These are phyloP conservation scores for Colletotrichum zoysiae DNA, from an alignment of 2,329 filamentous ascomycete species.

Conservation along the genomic window DNA sequence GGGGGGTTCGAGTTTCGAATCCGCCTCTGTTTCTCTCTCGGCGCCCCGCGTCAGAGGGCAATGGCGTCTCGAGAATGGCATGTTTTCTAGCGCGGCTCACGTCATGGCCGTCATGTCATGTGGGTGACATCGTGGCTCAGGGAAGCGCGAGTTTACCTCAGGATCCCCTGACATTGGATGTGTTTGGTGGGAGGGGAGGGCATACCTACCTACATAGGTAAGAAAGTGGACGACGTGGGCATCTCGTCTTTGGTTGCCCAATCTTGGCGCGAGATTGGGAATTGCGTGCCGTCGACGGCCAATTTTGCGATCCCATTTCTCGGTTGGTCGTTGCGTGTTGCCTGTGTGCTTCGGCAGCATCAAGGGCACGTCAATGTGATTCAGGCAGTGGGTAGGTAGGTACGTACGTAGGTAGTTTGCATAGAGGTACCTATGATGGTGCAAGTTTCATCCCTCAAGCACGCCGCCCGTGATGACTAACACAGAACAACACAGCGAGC, in stretches of 20 bases:
- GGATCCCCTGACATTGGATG: constrained; percentile 18
- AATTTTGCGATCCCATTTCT: not conserved
- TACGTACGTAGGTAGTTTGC: too few relatives aligned
- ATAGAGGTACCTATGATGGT: not conserved
- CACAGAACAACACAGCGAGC: not conserved
- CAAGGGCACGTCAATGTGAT: not conserved
- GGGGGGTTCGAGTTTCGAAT: not conserved
- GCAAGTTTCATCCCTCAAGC: not conserved
- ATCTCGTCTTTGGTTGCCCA: constrained; percentile 31
- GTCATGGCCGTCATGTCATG: constrained; percentile 26
- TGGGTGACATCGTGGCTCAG: not conserved
- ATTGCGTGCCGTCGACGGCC: constrained; percentile 11
- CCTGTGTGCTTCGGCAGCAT: not conserved
- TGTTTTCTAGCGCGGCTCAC: constrained; percentile 39
- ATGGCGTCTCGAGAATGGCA: constrained; percentile 18
- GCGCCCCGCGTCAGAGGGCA: constrained; percentile 15
- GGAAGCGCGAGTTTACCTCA: constrained; percentile 13
- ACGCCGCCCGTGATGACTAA: not conserved
- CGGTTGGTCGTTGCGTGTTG: not conserved
- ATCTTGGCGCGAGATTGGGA: constrained; percentile 36
- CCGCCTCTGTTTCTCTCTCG: not conserved
- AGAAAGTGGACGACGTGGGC: not conserved
- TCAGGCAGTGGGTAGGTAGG: not conserved
- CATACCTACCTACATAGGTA: not conserved
- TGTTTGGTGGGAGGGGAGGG: constrained; percentile 23